Base-by-base conservation (phyloP, 768 basidiomycete species). In the Saitozyma podzolica region DNA sequence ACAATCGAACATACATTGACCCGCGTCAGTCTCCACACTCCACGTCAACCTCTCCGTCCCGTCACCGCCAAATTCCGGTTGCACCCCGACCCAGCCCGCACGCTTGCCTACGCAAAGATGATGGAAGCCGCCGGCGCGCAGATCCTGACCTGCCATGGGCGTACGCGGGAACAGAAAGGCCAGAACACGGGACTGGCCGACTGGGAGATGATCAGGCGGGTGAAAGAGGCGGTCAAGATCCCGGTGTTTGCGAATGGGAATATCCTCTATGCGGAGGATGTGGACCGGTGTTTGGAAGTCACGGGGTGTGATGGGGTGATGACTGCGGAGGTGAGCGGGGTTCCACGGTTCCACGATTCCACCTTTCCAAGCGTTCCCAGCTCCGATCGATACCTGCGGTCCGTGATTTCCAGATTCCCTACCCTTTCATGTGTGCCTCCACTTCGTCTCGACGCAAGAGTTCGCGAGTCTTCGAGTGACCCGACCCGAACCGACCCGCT, bases 181-280 rank as follows among this genome's bases (percentile, higher is more conserved):
- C 89, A 91, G 58, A 85, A 86, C 50, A 83, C 88, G 0, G 93
- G 93, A 16, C 78, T 94, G 10, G 92, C 92, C 7, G 90, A 91
- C 70, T 96, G 90, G 89, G 82, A 81, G 29, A 88, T 96, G 79
- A 97, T 99, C 73, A 85, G 84, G 8, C 90, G 91, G 0, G 92
- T 99, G 69, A 96, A 94, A 78, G 79, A 89, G 68, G 90, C 91
- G 0, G 91, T 98, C 43, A 77, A 69, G 54, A 85, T 99, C 0
- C 95, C 94, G 3, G 93, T 99, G 5, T 91, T 99, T 76, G 94
- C 95, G 0, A 99, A 99, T 78, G 96, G 96, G 39, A 98, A 97
- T 78, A 86, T 97, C 62, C 86, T 97, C 11, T 91, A 88, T 77
- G 85, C 88, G 50, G 84, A 86, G n/a, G 94, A 98, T 78, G 85